phyloP scores from a whole-genome alignment of 306 rosid species.

The Quercus aquifolioides region DNA sequence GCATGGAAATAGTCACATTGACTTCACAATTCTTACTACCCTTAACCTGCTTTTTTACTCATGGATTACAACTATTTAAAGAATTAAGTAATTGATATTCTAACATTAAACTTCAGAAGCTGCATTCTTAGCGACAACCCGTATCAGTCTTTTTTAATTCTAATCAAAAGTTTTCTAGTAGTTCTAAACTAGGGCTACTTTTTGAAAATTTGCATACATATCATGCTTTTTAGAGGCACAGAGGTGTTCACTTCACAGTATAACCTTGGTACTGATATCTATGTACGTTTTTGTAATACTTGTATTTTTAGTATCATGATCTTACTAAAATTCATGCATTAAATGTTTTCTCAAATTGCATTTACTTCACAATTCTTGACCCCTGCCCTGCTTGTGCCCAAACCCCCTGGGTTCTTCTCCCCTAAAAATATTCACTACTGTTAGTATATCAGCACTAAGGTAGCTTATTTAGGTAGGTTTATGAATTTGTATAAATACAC shows the following conservation, averaged over 20 bases:
- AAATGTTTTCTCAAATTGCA: neutral
- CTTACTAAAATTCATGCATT: neutral
- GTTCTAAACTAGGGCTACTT: neutral
- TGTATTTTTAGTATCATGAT: too few species aligned
- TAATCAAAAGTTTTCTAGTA: neutral
- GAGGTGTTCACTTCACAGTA: neutral
- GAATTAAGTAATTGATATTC: neutral
- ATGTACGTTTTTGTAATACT: too few species aligned
- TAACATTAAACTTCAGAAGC: neutral
- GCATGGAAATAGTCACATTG: neutral
- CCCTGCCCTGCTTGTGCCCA: conserved; percentile 1
- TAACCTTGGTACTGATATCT: neutral
- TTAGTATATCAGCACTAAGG: neutral
- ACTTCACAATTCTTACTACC: neutral
- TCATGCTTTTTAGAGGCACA: neutral
- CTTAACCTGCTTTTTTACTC: neutral
- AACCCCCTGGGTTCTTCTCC: neutral
- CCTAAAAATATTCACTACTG: neutral
- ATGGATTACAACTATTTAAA: neutral
- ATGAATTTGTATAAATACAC: neutral
- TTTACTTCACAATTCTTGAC: neutral
- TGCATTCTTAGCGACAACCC: neutral
- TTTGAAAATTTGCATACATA: neutral
- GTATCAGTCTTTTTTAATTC: neutral
- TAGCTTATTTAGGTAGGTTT: neutral